phyloP scores from a whole-genome alignment of 257 asterid genomes.

The Penstemon eatonii region DNA sequence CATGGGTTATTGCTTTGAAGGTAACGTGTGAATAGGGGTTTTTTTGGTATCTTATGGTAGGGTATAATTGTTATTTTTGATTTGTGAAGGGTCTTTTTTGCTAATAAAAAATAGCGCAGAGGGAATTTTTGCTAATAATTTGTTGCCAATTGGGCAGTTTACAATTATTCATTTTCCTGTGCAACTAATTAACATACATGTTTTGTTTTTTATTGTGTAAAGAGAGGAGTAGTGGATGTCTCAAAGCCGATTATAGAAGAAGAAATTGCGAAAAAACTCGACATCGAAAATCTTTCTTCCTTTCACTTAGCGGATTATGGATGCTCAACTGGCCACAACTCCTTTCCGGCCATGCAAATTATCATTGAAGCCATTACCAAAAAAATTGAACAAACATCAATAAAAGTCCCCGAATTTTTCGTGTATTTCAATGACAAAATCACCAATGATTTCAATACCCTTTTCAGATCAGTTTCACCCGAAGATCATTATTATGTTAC shows the following conservation, averaged over 20 bases:
- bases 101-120: background rate
- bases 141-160: no score
- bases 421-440: constrained; percentile 34
- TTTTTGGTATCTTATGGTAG: no score
- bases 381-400: background rate
- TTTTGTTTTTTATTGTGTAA: background rate
- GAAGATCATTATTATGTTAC: constrained; percentile 15
- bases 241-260: constrained; percentile 28
- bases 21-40: no score
- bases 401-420: constrained; percentile 2
- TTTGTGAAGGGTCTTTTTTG: background rate
- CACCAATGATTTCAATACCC: constrained; percentile 38
- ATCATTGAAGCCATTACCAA: constrained; percentile 29
- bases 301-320: constrained; percentile 43
- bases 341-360: constrained; percentile 33
- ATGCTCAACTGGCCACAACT: constrained; percentile 47
- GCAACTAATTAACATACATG: background rate
- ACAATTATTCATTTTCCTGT: background rate
- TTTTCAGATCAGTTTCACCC: constrained; percentile 31
- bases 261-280: constrained; percentile 17
- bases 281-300: background rate
- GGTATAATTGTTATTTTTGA: background rate
- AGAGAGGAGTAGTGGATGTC: constrained; percentile 26
- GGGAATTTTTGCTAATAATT: background rate
- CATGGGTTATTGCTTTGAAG: no score